Percentiles rank a stretch among this genome's conserved stretches.
phyloP scores from a whole-genome alignment of 192 early-diverging fungal species.

The Coemansia sp. region DNA sequence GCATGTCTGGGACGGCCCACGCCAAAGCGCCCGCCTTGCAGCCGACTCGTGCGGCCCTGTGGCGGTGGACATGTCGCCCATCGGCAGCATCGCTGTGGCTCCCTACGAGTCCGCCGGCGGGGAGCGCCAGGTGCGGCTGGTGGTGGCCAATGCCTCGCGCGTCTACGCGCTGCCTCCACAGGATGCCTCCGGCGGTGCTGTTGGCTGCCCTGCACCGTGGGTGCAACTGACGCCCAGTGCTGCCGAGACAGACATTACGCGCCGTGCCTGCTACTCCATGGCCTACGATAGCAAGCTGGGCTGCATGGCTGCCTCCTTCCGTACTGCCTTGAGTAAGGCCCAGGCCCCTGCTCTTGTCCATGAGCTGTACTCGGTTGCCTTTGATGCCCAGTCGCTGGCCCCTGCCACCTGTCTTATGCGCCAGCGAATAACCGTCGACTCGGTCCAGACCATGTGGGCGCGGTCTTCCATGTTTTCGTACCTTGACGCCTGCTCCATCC shows the following conservation, averaged over 20 bases:
- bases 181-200: neutral
- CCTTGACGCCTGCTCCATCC: neutral
- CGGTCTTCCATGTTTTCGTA: conserved; percentile 36
- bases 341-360: conserved; percentile 14
- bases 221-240: conserved; percentile 11
- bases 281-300: conserved; percentile 10
- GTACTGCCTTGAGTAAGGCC: neutral
- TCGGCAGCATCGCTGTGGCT: conserved; percentile 23
- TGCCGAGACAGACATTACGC: neutral
- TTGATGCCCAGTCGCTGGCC: neutral
- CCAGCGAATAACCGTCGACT: conserved; percentile 11
- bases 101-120: neutral
- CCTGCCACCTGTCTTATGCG: conserved; percentile 3
- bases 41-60: neutral
- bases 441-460: conserved; percentile 31
- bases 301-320: conserved; percentile 35
- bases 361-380: conserved; percentile 17
- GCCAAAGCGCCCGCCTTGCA: conserved; percentile 1
- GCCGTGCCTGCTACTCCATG: conserved; percentile 34
- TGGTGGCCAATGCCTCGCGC: conserved; percentile 34
- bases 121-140: conserved; percentile 3
- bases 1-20: conserved; percentile 19
- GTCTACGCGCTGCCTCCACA: conserved; percentile 23
- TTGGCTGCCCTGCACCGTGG: conserved; percentile 12
- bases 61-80: conserved; percentile 21